These are phyloP conservation scores for Cyclospora cayetanensis DNA, from an alignment of 169 alveolate genomes.

Conservation along the genomic window DNA sequence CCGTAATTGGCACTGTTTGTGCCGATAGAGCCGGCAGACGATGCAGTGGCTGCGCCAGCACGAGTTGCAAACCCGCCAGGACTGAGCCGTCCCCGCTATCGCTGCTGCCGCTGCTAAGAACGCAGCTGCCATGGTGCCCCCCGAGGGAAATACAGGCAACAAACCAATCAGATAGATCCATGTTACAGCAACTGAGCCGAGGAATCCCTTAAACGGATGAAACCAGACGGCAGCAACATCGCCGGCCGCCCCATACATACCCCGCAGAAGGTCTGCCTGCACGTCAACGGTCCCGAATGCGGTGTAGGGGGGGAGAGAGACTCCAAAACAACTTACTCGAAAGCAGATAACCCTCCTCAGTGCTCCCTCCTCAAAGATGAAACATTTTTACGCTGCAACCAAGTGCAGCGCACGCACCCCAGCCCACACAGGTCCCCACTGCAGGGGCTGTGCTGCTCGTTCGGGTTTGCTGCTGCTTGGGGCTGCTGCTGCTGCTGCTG, in stretches of 20 bases:
- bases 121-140: too few species aligned
- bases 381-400: not conserved
- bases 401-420: too few species aligned
- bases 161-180: too few species aligned
- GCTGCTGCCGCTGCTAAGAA: not conserved
- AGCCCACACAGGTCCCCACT: too few species aligned
- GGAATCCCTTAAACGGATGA: not conserved
- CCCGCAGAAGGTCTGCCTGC: slow-evolving; percentile 18
- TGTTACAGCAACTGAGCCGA: too few species aligned
- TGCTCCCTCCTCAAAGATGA: not conserved
- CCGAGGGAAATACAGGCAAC: too few species aligned
- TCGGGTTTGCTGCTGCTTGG: not conserved
- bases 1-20: too few species aligned
- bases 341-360: slow-evolving; percentile 4
- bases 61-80: too few species aligned
- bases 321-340: not conserved
- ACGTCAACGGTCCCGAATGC: too few species aligned
- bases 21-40: too few species aligned
- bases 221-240: not conserved
- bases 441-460: not conserved
- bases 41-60: too few species aligned
- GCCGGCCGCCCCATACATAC: not conserved
- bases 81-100: not conserved
- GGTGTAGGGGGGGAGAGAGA: not conserved
- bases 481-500: not conserved